Evolutionary conservation across 208 protist species (phyloP), one percentile per base, ranked within the genome.

Genomic region (Acanthamoeba castellanii): DNA sequence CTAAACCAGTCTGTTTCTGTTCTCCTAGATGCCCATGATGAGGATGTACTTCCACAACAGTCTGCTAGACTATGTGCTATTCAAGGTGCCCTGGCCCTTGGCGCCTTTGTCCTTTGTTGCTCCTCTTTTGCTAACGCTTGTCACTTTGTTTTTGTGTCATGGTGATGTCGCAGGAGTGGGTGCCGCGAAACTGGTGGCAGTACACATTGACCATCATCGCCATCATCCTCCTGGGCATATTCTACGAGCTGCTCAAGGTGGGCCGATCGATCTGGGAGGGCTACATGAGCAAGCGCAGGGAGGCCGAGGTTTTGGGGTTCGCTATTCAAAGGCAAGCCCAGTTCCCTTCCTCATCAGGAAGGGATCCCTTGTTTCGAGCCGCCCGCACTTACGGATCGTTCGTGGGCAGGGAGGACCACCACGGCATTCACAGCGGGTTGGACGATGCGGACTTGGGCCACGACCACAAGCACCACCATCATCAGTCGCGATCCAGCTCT

Each of bases 1-100:
- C n/a, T 74, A 37, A 13, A 37, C 11, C 66, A 2, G 11, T 11
- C 37, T 14, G 16, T 16, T 74, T 4, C 9, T n/a, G 25, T 68
- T n/a, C 27, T 22, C 61, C 61, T 11, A 16, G 66, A 3, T 42
- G 30, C 91, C 92, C 42, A 22, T 93, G 11, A 96, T 96, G 95
- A 90, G 52, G 64, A 96, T 96, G 95, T 96, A 84, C 50, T 96
- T 96, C 92, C 95, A 96, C 25, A 84, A 70, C n/a, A 90, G 92
- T 70, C 82, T 95, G 14, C 27, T 93, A 3, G 95, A 96, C n/a
- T 96, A 96, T 37, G 76, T 96, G 22, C 32, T 95, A 0, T 96
- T 30, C 61, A 68, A 68, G 61, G 61, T 68, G 4, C 18, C 42
- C 42, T 47, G 0, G 42, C 42, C 42, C 42, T 11, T 47, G 0